Conservation (phyloP, 2,329 filamentous ascomycete genomes). For the Fusarium globosum region DNA sequence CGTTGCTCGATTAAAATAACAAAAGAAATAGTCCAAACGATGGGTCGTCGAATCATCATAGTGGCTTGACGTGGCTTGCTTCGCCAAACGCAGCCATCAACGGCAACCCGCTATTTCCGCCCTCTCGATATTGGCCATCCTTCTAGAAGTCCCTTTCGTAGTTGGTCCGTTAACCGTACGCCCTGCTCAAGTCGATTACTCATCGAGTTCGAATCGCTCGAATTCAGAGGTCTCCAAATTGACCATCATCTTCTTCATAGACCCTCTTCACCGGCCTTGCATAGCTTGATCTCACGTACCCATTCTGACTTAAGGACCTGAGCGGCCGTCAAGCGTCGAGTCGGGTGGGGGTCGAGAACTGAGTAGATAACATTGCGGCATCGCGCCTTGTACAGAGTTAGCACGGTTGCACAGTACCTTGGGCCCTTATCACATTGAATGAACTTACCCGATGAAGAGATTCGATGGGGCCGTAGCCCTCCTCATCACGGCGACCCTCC, state of each 20-base stretch:
- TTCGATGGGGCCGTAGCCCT: conserved; percentile 96
- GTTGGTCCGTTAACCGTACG: not conserved
- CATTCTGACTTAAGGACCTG: conserved; percentile 99
- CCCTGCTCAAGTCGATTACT: conserved; percentile 7
- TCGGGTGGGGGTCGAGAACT: conserved; percentile 93
- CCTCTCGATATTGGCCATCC: conserved; percentile 14
- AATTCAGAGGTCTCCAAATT: not conserved
- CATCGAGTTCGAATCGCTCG: conserved; percentile 1
- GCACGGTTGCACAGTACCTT: not conserved
- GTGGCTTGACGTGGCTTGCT: conserved; percentile 30
- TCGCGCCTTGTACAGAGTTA: conserved; percentile 72
- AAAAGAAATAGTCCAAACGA: conserved; percentile 42
- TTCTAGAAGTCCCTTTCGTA: conserved; percentile 9
- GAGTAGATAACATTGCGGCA: conserved; percentile 99
- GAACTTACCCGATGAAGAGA: conserved; percentile 87
- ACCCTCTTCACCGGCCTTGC: conserved; percentile 95
- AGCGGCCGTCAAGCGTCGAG: conserved; percentile 90
- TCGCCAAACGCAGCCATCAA: conserved; percentile 17
- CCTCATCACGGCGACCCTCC: conserved; percentile 90
- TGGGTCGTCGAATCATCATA: conserved; percentile 43
- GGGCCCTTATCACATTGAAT: not conserved
- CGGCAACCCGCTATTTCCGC: conserved; percentile 29
- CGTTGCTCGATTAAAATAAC: conserved; percentile 48
- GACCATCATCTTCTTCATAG: conserved; percentile 62
- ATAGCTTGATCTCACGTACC: conserved; percentile 97